These are phyloP conservation scores for Saccharomyces hybrid DNA, from an alignment of 1,139 yeast genomes.

Conservation along the genomic window DNA sequence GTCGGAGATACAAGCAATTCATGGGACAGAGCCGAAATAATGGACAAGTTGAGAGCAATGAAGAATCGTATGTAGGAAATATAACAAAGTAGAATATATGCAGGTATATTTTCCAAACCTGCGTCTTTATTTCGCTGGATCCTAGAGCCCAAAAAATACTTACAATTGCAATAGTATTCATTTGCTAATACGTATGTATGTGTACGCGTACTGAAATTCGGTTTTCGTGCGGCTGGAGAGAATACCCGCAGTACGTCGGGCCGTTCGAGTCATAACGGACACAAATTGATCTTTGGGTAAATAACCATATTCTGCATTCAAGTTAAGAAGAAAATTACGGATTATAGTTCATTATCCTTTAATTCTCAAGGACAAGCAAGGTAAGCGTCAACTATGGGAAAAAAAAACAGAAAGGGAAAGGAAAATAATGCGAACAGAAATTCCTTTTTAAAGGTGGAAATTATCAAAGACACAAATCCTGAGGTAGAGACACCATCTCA, in stretches of 20 bases:
- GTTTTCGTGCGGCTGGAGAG: neutral
- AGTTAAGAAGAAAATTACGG: no score
- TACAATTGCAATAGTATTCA: no score
- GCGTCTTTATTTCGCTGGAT: neutral
- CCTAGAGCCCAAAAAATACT: no score
- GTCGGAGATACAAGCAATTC: slow-evolving; percentile 42
- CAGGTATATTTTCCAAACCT: neutral
- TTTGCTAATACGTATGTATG: no score
- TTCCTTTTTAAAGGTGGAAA: neutral
- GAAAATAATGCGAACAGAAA: neutral
- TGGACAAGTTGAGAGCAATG: slow-evolving; percentile 61
- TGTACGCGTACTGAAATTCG: neutral
- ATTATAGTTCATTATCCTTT: no score
- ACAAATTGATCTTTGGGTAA: neutral
- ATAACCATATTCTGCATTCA: no score
- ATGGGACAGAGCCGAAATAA: slow-evolving; percentile 43
- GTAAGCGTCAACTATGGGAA: neutral
- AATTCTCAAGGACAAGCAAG: neutral
- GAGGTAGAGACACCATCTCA: neutral
- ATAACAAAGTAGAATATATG: neutral
- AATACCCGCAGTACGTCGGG: neutral
- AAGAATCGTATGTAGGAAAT: slow-evolving; percentile 46
- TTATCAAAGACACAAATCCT: neutral
- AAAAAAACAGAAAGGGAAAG: neutral
- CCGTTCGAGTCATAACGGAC: neutral